Evolutionary conservation across 768 basidiomycete species (phyloP).

Genomic region (Boletus subparvulus): DNA sequence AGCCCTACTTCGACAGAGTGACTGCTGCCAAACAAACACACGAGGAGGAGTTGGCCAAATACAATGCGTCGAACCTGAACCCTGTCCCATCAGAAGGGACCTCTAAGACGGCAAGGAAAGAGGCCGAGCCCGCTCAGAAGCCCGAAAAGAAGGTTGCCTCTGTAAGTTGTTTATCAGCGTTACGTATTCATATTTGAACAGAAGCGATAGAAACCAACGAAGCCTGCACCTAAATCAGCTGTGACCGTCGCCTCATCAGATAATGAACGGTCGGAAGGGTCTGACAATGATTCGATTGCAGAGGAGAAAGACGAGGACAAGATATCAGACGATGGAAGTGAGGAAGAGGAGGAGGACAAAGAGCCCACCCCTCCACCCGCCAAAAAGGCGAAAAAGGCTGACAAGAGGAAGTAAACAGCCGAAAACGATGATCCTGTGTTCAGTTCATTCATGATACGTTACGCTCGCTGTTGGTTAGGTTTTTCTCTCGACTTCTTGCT

Average conservation of each 20-base stretch:
- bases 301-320: conserved; percentile 29
- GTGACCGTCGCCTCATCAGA: conserved; percentile 27
- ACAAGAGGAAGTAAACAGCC: conserved; percentile 24
- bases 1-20: conserved; percentile 42
- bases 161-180: conserved; percentile 18
- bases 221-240: conserved; percentile 26
- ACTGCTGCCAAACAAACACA: conserved; percentile 63
- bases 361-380: conserved; percentile 30
- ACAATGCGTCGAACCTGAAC: conserved; percentile 55
- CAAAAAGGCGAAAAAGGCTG: conserved; percentile 31
- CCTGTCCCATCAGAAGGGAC: conserved; percentile 48
- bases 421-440: conserved; percentile 4
- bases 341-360: conserved; percentile 29
- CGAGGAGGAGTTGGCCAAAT: conserved; percentile 60
- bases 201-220: conserved; percentile 23
- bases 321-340: conserved; percentile 21
- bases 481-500: conserved; percentile 8
- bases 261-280: conserved; percentile 33
- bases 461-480: conserved; percentile 1
- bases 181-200: conserved; percentile 15
- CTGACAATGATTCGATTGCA: conserved; percentile 20
- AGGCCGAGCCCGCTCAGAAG: conserved; percentile 30
- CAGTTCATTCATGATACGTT: conserved; percentile 8
- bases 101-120: conserved; percentile 33
- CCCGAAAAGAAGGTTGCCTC: conserved; percentile 23